A percentile compares a stretch with the other conserved stretches of the same genome.
Evolutionary conservation across 768 basidiomycete species (phyloP).

Genomic region (Panaeolus papilionaceus): DNA sequence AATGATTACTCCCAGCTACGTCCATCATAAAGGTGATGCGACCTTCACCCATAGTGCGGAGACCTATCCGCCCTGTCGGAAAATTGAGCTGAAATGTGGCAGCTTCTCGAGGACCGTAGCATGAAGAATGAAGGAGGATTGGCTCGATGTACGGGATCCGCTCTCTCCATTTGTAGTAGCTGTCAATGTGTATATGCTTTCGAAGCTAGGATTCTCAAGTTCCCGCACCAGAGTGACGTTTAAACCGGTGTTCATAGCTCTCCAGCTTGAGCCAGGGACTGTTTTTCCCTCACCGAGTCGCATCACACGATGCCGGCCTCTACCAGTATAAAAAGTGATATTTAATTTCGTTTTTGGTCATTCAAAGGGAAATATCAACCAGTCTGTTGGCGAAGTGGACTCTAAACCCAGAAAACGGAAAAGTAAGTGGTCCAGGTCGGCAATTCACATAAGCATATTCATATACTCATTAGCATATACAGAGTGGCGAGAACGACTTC

Average conservation of each 20-base stretch:
- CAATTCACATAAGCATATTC: no score
- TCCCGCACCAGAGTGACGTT: not conserved
- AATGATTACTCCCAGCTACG: no score
- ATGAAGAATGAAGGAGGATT: not conserved
- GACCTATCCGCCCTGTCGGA: not conserved
- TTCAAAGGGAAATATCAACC: no score
- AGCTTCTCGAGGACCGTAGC: not conserved
- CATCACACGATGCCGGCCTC: no score
- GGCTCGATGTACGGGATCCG: constrained; percentile 12
- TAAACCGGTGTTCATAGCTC: not conserved
- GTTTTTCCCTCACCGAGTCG: no score
- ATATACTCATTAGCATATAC: no score
- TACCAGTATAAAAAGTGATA: no score
- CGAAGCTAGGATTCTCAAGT: not conserved
- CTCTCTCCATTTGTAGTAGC: not conserved
- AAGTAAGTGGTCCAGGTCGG: no score
- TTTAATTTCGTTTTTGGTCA: no score
- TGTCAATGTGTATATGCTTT: not conserved
- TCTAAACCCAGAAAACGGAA: no score
- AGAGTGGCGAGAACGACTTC: no score
- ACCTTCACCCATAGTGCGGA: not conserved
- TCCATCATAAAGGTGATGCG: not conserved
- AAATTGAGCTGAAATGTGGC: not conserved
- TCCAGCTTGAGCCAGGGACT: not conserved
- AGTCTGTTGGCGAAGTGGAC: not conserved